phyloP scores from a whole-genome alignment of 768 basidiomycete genomes.

The Strobilomyces dryophilus region DNA sequence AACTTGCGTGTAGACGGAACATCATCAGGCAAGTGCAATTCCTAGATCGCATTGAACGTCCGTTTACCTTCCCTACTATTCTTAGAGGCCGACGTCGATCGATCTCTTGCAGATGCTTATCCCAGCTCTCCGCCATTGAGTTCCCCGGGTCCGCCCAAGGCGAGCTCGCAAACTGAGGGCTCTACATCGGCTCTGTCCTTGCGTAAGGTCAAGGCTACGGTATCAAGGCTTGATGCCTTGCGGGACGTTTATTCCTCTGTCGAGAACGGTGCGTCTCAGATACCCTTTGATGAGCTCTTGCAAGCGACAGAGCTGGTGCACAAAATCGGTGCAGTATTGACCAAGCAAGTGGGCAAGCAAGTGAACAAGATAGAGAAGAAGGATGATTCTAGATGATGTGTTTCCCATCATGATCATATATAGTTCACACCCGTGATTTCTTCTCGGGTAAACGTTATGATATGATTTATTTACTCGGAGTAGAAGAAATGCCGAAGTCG shows the following conservation, averaged over 20 bases:
- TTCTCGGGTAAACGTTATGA: conserved; percentile 2
- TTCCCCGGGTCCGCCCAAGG: conserved; percentile 1
- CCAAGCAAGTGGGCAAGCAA: conserved; percentile 42
- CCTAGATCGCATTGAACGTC: neutral
- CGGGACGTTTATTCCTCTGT: conserved; percentile 43
- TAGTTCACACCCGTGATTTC: conserved; percentile 45
- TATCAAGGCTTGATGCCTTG: conserved; percentile 41
- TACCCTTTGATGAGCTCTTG: conserved; percentile 45
- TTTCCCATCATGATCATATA: neutral
- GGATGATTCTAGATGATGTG: conserved; percentile 11
- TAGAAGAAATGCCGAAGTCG: neutral
- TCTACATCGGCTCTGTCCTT: conserved; percentile 21
- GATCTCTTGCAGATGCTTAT: conserved; percentile 12
- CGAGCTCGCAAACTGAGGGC: conserved; percentile 7
- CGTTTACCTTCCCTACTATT: neutral
- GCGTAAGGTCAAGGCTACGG: conserved; percentile 37
- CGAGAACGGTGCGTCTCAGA: conserved; percentile 42
- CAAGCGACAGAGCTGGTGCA: conserved; percentile 43
- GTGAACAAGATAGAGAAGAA: conserved; percentile 22
- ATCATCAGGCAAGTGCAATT: conserved; percentile 18
- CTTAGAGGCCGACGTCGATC: conserved; percentile 23
- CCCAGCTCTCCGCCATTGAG: conserved; percentile 7
- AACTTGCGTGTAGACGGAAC: conserved; percentile 14
- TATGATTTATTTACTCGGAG: neutral
- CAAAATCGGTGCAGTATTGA: conserved; percentile 43